Evolutionary conservation across 1,284 basidiomycete genomes (phyloP).

Genomic region (Boletus sp.): DNA sequence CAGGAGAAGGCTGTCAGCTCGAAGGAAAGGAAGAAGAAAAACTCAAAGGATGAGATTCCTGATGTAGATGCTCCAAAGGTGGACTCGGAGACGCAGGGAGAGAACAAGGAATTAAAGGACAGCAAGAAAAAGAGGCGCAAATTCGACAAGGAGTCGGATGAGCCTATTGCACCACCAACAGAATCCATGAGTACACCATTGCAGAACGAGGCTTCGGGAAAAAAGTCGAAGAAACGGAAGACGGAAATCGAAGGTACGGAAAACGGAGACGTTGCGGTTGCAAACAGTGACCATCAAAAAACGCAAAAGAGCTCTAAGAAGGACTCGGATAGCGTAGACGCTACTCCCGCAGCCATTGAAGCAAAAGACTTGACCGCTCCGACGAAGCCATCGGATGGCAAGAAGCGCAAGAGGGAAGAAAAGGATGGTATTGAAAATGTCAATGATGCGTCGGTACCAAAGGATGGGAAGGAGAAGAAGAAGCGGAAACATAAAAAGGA

Average conservation of each 20-base stretch:
- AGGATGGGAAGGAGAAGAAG: conserved; percentile 30
- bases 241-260: conserved; percentile 10
- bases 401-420: conserved; percentile 24
- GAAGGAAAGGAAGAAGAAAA: conserved; percentile 31
- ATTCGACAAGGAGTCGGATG: conserved; percentile 1
- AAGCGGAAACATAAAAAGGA: conserved; percentile 21
- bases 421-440: not conserved
- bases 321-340: not conserved
- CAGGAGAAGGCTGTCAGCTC: conserved; percentile 4
- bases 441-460: conserved; percentile 2
- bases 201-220: conserved; percentile 4
- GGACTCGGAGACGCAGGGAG: not conserved
- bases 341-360: not conserved
- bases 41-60: conserved; percentile 5
- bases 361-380: not conserved
- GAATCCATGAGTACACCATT: not conserved
- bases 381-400: conserved; percentile 2
- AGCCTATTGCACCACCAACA: not conserved
- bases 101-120: conserved; percentile 6
- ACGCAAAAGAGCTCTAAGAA: conserved; percentile 28
- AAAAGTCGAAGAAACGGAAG: conserved; percentile 27
- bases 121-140: conserved; percentile 8
- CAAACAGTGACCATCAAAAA: conserved; percentile 27
- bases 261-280: conserved; percentile 2
- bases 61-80: not conserved